Evolutionary conservation across 306 rosid species (phyloP).

Genomic region (Prunus persica): DNA sequence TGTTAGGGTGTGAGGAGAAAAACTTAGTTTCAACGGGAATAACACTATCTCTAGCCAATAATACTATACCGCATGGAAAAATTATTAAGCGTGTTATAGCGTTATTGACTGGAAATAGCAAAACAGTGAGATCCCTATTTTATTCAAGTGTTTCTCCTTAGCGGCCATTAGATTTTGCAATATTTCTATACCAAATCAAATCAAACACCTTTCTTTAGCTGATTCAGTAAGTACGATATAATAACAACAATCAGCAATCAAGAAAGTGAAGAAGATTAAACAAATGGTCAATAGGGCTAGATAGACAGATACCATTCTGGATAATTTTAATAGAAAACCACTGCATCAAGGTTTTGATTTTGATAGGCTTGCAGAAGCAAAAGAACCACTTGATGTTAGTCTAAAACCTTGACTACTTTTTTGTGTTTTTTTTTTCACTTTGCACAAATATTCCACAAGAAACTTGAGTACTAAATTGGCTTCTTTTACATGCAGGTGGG

Average conservation of each 20-base stretch:
- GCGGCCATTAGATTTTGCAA: not conserved
- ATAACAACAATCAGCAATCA: not conserved
- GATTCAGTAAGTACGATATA: not conserved
- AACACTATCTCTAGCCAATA: too few species aligned
- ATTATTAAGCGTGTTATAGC: too few species aligned
- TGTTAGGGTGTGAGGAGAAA: not conserved
- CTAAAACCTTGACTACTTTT: not conserved
- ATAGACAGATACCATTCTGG: not conserved
- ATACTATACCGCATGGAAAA: too few species aligned
- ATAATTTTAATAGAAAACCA: not conserved
- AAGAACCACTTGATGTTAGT: not conserved
- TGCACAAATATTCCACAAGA: not conserved
- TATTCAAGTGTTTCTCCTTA: too few species aligned
- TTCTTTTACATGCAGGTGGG: constrained; percentile 33
- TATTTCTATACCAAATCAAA: too few species aligned
- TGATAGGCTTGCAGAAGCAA: not conserved
- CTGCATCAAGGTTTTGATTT: not conserved
- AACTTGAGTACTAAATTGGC: not conserved
- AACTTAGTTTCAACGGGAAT: too few species aligned
- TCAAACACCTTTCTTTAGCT: too few species aligned
- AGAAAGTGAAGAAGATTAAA: not conserved
- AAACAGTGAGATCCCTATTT: too few species aligned
- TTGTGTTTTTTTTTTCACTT: not conserved
- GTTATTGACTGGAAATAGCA: too few species aligned
- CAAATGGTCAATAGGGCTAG: not conserved